Evolutionary conservation across 2,329 filamentous ascomycete genomes (phyloP).

Genomic region (Mollisia scopiformis): DNA sequence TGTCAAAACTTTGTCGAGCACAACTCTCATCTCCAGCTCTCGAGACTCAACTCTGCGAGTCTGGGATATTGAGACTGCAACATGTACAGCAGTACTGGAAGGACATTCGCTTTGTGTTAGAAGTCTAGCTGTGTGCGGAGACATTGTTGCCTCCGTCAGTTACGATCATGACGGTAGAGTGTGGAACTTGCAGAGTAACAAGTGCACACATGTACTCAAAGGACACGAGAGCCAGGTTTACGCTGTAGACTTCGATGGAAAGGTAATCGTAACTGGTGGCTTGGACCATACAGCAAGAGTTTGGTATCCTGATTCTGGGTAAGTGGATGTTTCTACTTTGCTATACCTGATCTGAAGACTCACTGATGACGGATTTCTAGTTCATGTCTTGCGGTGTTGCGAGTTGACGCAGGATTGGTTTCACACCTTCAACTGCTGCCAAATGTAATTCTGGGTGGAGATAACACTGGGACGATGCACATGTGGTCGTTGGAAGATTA

Average conservation of each 20-base stretch:
- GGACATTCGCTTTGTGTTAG: constrained; percentile 6
- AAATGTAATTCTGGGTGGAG: constrained; percentile 83
- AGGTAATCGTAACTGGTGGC: constrained; percentile 87
- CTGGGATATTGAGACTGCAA: constrained; percentile 12
- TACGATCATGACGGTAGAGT: constrained; percentile 80
- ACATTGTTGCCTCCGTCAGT: constrained; percentile 90
- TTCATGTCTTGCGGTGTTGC: not conserved
- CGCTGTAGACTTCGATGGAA: constrained; percentile 92
- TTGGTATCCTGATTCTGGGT: constrained; percentile 88
- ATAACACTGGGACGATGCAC: constrained; percentile 90
- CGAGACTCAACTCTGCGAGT: constrained; percentile 10
- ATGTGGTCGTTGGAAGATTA: constrained; percentile 88
- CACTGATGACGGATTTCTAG: constrained; percentile 70
- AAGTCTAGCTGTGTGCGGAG: constrained; percentile 37
- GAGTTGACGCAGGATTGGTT: not conserved
- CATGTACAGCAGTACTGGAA: constrained; percentile 5
- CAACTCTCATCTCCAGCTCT: constrained; percentile 7
- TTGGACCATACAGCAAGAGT: constrained; percentile 92
- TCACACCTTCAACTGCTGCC: constrained; percentile 68
- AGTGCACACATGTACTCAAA: constrained; percentile 82
- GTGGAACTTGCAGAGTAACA: constrained; percentile 85
- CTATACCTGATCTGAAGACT: not conserved
- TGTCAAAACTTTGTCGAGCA: not conserved
- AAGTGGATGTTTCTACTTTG: constrained; percentile 41
- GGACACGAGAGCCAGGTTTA: constrained; percentile 98